Evolutionary conservation across 2,329 filamentous ascomycete species (phyloP), one percentile per base, ranked within the genome.

Genomic region (Penicillium decumbens): DNA sequence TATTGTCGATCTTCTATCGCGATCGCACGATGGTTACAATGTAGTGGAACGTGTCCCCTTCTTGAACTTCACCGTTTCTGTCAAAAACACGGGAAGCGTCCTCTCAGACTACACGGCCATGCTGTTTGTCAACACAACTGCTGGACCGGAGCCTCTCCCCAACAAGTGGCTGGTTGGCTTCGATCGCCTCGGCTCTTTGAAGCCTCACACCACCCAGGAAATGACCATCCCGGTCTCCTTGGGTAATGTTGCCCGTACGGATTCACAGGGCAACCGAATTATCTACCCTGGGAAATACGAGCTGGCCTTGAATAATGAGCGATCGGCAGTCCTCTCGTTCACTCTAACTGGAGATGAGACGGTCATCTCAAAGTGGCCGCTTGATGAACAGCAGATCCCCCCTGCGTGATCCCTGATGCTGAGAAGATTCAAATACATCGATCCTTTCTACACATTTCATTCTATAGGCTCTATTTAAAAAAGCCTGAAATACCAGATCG

Each of bases 151-250:
- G 25, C 73, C 73, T 0, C 64, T 68, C 27, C 72, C 73, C 1
- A 70, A 67, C 48, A 75, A 75, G 46, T 70, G 69, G 63, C 63
- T 76, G 5, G 68, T 72, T 3, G 69, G 68, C 0, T 73, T 69
- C 42, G 65, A 72, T 20, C 58, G 71, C 2, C 49, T 73, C 0
- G 52, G 61, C 1, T 59, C 45, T 2, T 40, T 67, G 48, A 47
- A 63, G 13, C 57, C 62, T 1, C 60, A 61, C 0, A 42, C 54
- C 5, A 62, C 61, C 4, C 41, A 59, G 40, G 62, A 56, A 0
- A 57, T 72, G 37, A 58, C 49, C 0, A 60, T 75, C 37, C 66
- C 69, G 0, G 53, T 75, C 27, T 66, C 68, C 1, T 58, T 74
- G 6, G 71, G 70, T 13, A 67, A 63, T 39, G 53, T 75, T 6